phyloP scores from a whole-genome alignment of 2,329 filamentous ascomycete species.

The Teratosphaeriaceae sp. region DNA sequence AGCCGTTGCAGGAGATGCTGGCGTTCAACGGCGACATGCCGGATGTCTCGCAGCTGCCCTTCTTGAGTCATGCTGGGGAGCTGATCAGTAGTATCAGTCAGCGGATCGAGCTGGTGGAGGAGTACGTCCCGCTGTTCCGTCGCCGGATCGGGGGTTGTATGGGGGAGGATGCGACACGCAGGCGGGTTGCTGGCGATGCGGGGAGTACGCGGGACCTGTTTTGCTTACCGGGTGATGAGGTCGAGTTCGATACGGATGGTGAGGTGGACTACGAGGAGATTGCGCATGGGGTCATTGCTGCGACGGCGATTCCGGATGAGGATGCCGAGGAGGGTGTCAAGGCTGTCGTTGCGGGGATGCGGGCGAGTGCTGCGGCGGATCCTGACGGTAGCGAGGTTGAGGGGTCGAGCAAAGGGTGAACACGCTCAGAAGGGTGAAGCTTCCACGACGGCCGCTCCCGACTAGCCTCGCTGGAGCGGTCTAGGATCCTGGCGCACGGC shows the following conservation, averaged over 20 bases:
- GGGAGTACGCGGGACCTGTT: slow-evolving; percentile 56
- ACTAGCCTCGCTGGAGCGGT: no score
- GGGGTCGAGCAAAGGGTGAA: no score
- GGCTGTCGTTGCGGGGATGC: background rate
- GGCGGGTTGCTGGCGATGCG: slow-evolving; percentile 24
- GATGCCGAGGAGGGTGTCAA: background rate
- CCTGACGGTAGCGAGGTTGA: no score
- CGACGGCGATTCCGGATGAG: background rate
- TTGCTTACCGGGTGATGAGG: slow-evolving; percentile 41
- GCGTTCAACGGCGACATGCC: slow-evolving; percentile 44
- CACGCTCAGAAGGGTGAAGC: no score
- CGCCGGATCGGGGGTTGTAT: slow-evolving; percentile 61
- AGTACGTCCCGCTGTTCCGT: slow-evolving; percentile 56
- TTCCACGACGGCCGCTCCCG: no score
- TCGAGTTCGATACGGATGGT: slow-evolving; percentile 17
- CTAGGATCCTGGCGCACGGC: no score
- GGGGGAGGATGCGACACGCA: slow-evolving; percentile 29
- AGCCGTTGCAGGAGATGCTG: slow-evolving; percentile 40
- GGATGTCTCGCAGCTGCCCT: slow-evolving; percentile 45
- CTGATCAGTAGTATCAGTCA: slow-evolving; percentile 35
- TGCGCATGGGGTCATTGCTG: slow-evolving; percentile 1
- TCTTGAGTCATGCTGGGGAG: slow-evolving; percentile 60
- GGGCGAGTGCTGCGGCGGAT: no score
- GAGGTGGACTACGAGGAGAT: slow-evolving; percentile 7
- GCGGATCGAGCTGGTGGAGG: slow-evolving; percentile 38